Percentiles rank a stretch among this genome's conserved stretches.
Evolutionary conservation across 805 yeast species (phyloP).

Genomic region (Isabelozyma gotoi): DNA sequence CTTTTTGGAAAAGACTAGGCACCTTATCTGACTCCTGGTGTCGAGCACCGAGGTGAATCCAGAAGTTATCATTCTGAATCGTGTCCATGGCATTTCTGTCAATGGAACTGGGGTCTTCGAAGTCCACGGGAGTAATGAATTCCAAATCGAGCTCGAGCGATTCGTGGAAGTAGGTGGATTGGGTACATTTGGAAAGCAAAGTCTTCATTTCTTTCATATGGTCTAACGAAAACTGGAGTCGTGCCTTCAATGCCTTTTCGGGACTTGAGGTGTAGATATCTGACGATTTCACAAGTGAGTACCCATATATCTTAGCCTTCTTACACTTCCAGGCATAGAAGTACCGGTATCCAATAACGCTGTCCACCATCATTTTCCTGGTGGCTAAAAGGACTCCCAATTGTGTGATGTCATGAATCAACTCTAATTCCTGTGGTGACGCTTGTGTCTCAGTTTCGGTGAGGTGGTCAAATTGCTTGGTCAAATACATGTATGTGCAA

Average conservation of each 20-base stretch:
- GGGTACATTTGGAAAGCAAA: not conserved
- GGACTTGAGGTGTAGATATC: not conserved
- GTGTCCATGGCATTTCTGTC: not conserved
- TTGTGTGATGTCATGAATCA: too few species aligned
- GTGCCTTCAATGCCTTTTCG: not conserved
- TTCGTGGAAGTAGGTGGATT: constrained; percentile 4
- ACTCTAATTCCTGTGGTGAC: too few species aligned
- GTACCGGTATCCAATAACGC: not conserved
- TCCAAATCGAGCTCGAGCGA: not conserved
- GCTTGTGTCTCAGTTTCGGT: too few species aligned
- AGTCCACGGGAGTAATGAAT: too few species aligned
- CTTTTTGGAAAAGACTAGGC: too few species aligned
- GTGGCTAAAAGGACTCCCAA: not conserved
- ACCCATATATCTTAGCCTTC: not conserved
- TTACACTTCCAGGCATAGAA: not conserved
- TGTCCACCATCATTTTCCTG: not conserved
- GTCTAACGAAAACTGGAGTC: not conserved
- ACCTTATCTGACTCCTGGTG: not conserved
- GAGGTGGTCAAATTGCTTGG: not conserved
- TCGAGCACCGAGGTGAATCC: not conserved
- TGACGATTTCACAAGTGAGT: not conserved
- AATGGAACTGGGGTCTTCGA: not conserved
- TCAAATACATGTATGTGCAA: not conserved
- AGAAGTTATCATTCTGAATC: not conserved
- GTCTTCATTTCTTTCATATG: not conserved